phyloP scores from a whole-genome alignment of 139 green algal genomes.

The Chlamydomonas urium region DNA sequence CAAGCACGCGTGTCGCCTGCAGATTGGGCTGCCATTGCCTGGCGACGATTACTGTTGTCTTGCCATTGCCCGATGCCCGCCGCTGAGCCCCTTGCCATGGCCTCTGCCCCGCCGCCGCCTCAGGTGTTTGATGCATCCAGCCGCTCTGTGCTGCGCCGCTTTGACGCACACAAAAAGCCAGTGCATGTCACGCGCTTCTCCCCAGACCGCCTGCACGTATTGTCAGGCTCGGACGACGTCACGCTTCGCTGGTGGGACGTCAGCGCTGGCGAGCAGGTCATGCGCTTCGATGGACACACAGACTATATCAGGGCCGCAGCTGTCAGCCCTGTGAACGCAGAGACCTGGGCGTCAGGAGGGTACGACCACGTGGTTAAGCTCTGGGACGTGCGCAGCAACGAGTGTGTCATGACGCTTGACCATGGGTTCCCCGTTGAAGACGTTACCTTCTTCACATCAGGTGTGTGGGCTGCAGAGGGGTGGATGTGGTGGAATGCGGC shows the following conservation, averaged over 20 bases:
- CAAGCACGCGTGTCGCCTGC: too few relatives aligned
- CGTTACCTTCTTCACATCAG: slow-evolving; percentile 71
- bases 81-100: too few relatives aligned
- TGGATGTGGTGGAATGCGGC: too few relatives aligned
- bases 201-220: slow-evolving; percentile 66
- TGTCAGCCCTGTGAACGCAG: slow-evolving; percentile 38
- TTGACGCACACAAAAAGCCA: slow-evolving; percentile 76
- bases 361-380: slow-evolving; percentile 85
- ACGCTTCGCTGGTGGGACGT: slow-evolving; percentile 69
- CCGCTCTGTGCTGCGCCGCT: slow-evolving; percentile 75
- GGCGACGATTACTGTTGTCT: too few relatives aligned
- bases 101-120: too few relatives aligned
- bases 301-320: slow-evolving; percentile 82
- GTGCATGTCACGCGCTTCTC: slow-evolving; percentile 67
- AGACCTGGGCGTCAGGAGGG: slow-evolving; percentile 70
- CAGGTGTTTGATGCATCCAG: slow-evolving; percentile 84
- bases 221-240: slow-evolving; percentile 82
- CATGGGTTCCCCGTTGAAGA: slow-evolving; percentile 82
- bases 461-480: slow-evolving; percentile 17
- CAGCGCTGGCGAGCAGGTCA: slow-evolving; percentile 32
- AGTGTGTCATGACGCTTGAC: slow-evolving; percentile 47
- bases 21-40: too few relatives aligned
- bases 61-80: too few relatives aligned
- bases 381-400: slow-evolving; percentile 71
- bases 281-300: slow-evolving; percentile 67